Percentiles rank a stretch among this genome's conserved stretches.
Evolutionary conservation across 495 filamentous ascomycete genomes (phyloP).

Genomic region (Xylaria palmicola): DNA sequence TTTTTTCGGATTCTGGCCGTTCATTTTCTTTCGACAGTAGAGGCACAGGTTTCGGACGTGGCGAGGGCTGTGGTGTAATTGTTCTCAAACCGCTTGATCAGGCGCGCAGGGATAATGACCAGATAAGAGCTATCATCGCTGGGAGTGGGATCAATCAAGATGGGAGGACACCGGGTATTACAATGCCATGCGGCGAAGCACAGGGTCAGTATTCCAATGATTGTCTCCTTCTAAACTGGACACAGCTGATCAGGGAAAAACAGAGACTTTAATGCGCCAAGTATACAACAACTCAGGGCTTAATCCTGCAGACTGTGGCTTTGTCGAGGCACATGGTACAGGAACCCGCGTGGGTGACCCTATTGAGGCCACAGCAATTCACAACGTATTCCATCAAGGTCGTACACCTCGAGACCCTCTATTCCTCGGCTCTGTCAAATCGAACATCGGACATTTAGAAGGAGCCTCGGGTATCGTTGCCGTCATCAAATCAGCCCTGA

Average conservation of each 20-base stretch:
- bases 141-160: constrained; percentile 60
- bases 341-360: constrained; percentile 63
- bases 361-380: constrained; percentile 57
- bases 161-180: constrained; percentile 59
- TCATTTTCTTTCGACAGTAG: constrained; percentile 61
- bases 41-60: constrained; percentile 66
- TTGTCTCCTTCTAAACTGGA: not conserved
- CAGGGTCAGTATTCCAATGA: constrained; percentile 45
- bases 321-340: constrained; percentile 55
- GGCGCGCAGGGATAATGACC: constrained; percentile 55
- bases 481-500: constrained; percentile 58
- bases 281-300: constrained; percentile 44
- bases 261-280: constrained; percentile 45
- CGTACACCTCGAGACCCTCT: constrained; percentile 41
- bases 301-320: constrained; percentile 43
- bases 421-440: constrained; percentile 58
- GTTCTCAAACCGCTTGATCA: constrained; percentile 61
- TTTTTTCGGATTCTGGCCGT: constrained; percentile 65
- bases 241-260: constrained; percentile 16
- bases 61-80: constrained; percentile 59
- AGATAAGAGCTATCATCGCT: constrained; percentile 62
- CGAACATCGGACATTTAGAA: constrained; percentile 61
- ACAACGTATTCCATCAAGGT: constrained; percentile 41
- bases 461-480: constrained; percentile 56
- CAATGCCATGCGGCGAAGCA: constrained; percentile 54